Conservation (phyloP, 2,329 filamentous ascomycete genomes). For the Cladosporium cucumerinum region DNA sequence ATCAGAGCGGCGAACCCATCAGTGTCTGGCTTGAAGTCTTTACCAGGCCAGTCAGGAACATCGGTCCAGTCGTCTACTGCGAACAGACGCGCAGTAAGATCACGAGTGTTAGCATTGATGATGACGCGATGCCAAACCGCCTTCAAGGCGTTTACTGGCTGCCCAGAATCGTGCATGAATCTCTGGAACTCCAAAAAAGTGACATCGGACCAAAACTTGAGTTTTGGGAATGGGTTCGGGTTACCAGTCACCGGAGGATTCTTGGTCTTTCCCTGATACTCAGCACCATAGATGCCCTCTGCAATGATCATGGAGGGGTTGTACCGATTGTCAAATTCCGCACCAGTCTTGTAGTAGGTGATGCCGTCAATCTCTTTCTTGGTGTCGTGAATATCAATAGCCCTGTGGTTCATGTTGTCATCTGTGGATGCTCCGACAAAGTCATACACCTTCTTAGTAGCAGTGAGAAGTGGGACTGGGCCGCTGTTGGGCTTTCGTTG, state of each 20-base stretch:
- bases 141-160: neutral
- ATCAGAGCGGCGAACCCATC: constrained; percentile 17
- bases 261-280: constrained; percentile 7
- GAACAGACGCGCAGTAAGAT: constrained; percentile 3
- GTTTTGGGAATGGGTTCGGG: constrained; percentile 10
- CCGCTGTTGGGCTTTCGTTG: neutral
- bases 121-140: constrained; percentile 11
- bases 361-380: neutral
- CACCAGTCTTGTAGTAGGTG: constrained; percentile 11
- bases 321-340: constrained; percentile 11
- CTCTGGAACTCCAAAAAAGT: constrained; percentile 19
- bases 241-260: constrained; percentile 15
- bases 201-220: constrained; percentile 22
- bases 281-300: constrained; percentile 1
- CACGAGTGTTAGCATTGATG: neutral
- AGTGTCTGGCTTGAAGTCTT: constrained; percentile 4
- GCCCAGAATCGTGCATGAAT: constrained; percentile 7
- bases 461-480: neutral
- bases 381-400: neutral
- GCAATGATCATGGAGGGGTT: constrained; percentile 9
- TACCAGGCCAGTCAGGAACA: constrained; percentile 9
- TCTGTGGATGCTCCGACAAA: constrained; percentile 8
- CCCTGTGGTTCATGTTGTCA: neutral
- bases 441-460: constrained; percentile 4
- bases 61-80: neutral